A percentile compares a stretch with the other conserved stretches of the same genome.
phyloP scores from a whole-genome alignment of 805 yeast species.

The Saccharomycopsis schoenii region DNA sequence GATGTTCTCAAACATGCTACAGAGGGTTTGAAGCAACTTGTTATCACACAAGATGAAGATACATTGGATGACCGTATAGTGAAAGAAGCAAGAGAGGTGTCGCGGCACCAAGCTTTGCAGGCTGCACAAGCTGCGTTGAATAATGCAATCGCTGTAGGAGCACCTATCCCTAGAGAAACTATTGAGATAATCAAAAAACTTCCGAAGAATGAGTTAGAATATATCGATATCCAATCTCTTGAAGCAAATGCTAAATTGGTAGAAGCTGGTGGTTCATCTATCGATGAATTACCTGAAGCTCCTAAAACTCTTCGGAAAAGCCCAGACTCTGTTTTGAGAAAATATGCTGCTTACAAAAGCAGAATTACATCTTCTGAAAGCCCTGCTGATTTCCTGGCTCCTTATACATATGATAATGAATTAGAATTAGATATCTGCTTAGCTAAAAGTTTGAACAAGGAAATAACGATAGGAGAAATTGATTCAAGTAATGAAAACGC shows the following conservation, averaged over 20 bases:
- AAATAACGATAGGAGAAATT: conserved; percentile 40
- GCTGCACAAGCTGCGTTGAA: conserved; percentile 52
- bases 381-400: conserved; percentile 29
- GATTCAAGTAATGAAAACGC: conserved; percentile 43
- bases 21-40: conserved; percentile 14
- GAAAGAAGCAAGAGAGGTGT: conserved; percentile 30
- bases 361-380: conserved; percentile 42
- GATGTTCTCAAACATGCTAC: conserved; percentile 6
- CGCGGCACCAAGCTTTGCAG: conserved; percentile 41
- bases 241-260: neutral
- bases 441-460: conserved; percentile 42
- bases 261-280: conserved; percentile 21
- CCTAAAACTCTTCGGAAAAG: conserved; percentile 39
- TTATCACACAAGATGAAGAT: neutral
- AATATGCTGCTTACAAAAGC: conserved; percentile 45
- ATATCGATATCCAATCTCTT: conserved; percentile 20
- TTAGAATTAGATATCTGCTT: conserved; percentile 47
- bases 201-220: conserved; percentile 25
- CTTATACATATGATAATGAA: conserved; percentile 54
- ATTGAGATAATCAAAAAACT: conserved; percentile 29
- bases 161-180: conserved; percentile 30
- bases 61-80: conserved; percentile 16
- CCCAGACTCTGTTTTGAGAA: conserved; percentile 38
- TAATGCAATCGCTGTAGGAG: conserved; percentile 17
- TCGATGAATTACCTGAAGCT: conserved; percentile 30